A percentile compares a stretch with the other conserved stretches of the same genome.
Evolutionary conservation across 2,329 filamentous ascomycete genomes (phyloP).

Genomic region (Colletotrichum gloeosporioides): DNA sequence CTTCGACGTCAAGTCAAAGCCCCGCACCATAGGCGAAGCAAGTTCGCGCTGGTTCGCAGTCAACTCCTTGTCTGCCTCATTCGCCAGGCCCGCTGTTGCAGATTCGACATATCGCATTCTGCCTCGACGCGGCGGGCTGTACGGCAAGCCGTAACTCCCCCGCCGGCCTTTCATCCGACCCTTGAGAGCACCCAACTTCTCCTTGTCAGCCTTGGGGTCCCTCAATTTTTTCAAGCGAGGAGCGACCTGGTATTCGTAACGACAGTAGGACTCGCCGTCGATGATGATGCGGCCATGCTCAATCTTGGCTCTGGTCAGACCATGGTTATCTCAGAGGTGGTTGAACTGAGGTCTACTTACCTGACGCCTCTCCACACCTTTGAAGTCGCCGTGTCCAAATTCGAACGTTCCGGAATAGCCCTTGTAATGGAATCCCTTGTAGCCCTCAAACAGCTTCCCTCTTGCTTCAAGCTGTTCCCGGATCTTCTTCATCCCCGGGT

Average conservation of each 20-base stretch:
- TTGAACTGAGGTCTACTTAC: rapidly evolving
- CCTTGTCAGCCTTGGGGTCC: background rate
- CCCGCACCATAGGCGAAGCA: background rate
- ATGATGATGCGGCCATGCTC: background rate
- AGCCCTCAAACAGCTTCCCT: background rate
- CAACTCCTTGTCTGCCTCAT: background rate
- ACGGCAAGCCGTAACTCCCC: background rate
- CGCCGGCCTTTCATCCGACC: background rate
- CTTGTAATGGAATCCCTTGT: background rate
- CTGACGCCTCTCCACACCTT: background rate
- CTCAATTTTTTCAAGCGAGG: background rate
- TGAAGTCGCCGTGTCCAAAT: background rate
- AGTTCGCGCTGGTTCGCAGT: background rate
- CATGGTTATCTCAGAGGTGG: background rate
- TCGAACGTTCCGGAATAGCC: background rate
- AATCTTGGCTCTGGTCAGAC: background rate
- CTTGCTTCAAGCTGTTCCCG: background rate
- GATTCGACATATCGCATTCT: background rate
- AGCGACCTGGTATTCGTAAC: background rate
- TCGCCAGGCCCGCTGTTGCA: background rate
- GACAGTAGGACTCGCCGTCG: background rate
- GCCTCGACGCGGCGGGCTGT: background rate
- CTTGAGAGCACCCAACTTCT: background rate
- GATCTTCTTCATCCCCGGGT: background rate
- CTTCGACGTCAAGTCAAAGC: background rate